Evolutionary conservation across 441 rosid genomes (phyloP).

Genomic region (Pelargonium australe): DNA sequence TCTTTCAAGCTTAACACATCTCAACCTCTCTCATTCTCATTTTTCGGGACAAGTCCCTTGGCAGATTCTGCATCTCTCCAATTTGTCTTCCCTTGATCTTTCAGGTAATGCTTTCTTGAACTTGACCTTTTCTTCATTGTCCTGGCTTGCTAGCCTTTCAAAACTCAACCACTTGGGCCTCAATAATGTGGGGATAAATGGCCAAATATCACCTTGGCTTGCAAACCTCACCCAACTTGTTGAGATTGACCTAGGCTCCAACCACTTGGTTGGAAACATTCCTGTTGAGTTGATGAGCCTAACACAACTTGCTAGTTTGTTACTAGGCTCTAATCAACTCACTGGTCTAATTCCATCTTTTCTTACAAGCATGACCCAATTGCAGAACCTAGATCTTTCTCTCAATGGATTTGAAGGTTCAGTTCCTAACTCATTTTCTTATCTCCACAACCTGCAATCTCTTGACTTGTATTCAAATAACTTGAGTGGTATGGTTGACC

Average conservation of each 20-base stretch:
- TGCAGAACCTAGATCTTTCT: background rate
- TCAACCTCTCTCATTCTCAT: conserved; percentile 10
- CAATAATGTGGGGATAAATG: too few species aligned
- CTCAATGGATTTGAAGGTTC: background rate
- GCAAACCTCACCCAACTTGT: too few species aligned
- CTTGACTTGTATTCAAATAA: background rate
- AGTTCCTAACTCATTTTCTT: background rate
- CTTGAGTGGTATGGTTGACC: background rate
- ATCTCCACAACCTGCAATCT: background rate
- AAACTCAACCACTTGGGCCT: background rate
- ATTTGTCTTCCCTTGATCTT: conserved; percentile 18
- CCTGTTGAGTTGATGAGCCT: too few species aligned
- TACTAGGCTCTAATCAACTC: too few species aligned
- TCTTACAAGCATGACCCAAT: too few species aligned
- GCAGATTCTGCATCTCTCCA: conserved; percentile 1
- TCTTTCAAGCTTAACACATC: conserved; percentile 14
- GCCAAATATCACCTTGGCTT: too few species aligned
- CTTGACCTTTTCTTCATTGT: too few species aligned
- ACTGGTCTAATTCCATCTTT: too few species aligned
- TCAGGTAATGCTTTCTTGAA: background rate
- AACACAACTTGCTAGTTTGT: too few species aligned
- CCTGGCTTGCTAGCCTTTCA: background rate
- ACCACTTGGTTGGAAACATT: too few species aligned
- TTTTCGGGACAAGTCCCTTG: conserved; percentile 17
- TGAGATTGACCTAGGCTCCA: too few species aligned